These are phyloP conservation scores for Darksidea phi DNA, from an alignment of 495 filamentous ascomycete genomes.

Conservation along the genomic window DNA sequence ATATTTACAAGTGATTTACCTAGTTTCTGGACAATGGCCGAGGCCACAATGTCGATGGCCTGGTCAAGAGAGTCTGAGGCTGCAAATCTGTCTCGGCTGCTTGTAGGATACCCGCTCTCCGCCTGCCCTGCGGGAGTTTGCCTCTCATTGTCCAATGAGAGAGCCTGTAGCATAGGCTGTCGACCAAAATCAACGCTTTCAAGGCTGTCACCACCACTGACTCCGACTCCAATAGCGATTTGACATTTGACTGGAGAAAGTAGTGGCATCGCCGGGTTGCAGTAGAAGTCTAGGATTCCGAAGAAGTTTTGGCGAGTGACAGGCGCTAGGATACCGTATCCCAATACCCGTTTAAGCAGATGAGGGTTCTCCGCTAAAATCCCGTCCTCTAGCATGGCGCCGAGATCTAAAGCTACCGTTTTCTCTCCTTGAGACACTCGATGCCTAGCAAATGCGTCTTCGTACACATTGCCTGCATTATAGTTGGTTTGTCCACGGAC, in stretches of 20 bases:
- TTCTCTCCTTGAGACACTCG: background rate
- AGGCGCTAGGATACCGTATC: background rate
- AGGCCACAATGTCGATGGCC: too few species aligned
- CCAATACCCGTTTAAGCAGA: background rate
- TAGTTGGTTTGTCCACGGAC: slow-evolving; percentile 10
- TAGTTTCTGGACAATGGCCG: too few species aligned
- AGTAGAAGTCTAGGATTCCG: background rate
- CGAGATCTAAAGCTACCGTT: background rate
- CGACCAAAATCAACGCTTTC: too few species aligned
- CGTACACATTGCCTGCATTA: slow-evolving; percentile 8
- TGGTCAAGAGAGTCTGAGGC: too few species aligned
- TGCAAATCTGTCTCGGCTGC: too few species aligned
- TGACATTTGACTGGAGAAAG: background rate
- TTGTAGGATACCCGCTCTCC: too few species aligned
- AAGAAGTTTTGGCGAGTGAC: slow-evolving; percentile 1
- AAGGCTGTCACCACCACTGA: too few species aligned
- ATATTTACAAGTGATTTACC: too few species aligned
- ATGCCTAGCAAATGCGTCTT: slow-evolving; percentile 13
- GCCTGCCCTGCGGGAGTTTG: too few species aligned
- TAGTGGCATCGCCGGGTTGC: background rate
- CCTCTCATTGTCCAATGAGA: too few species aligned
- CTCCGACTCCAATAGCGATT: background rate
- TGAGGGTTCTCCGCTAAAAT: background rate
- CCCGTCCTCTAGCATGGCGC: background rate
- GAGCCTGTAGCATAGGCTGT: too few species aligned